Conservation (phyloP, 129 eudicot species). For the sunflower (Helianthus annuus) region HanXRQr2.0-SUNRISE NC_035449.2:189520661-189521160, state of each 20-base stretch:
- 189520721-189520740: conserved; percentile 7
- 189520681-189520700: no score
- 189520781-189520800: conserved; percentile 21
- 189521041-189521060: not conserved
- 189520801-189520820: conserved; percentile 27
- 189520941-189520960: conserved; percentile 12
- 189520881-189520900: conserved; percentile 20
- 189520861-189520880: conserved; percentile 37
- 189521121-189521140: conserved; percentile 75
- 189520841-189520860: conserved; percentile 49
- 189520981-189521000: conserved; percentile 32
- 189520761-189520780: conserved; percentile 2
- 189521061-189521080: not conserved
- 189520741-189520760: conserved; percentile 24
- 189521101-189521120: conserved; percentile 20
- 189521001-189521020: conserved; percentile 37
- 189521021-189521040: conserved; percentile 32
- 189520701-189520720: no score
- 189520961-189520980: conserved; percentile 10
- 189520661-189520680: no score
- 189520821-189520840: conserved; percentile 29
- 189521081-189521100: conserved; percentile 3
- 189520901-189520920: conserved; percentile 19
- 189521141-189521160: conserved; percentile 69
- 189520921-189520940: conserved; percentile 18